Evolutionary conservation across 2,329 filamentous ascomycete species (phyloP).

Genomic region (Xylariaceae sp.): DNA sequence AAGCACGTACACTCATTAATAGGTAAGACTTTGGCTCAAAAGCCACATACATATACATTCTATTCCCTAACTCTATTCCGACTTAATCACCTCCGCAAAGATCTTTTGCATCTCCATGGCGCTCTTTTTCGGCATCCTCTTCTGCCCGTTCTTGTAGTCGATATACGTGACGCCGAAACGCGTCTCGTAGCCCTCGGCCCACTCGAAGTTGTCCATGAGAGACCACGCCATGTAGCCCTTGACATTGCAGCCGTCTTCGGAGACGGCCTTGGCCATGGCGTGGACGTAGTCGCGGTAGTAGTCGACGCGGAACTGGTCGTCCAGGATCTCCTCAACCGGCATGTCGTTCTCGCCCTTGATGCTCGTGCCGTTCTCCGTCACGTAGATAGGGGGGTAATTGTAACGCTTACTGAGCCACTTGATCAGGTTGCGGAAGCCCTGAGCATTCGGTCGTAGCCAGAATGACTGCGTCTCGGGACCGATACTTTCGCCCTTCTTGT

Average conservation of each 20-base stretch:
- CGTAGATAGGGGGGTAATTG: slow-evolving; percentile 69
- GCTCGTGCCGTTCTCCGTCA: slow-evolving; percentile 84
- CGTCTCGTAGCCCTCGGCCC: slow-evolving; percentile 87
- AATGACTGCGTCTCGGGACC: slow-evolving; percentile 76
- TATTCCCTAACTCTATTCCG: slow-evolving; percentile 35
- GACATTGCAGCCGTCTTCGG: slow-evolving; percentile 70
- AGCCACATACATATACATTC: no score
- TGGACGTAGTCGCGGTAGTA: slow-evolving; percentile 75
- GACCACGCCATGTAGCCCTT: slow-evolving; percentile 81
- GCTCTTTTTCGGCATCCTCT: slow-evolving; percentile 78
- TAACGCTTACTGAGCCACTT: slow-evolving; percentile 75
- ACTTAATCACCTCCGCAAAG: slow-evolving; percentile 65
- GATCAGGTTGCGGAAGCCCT: slow-evolving; percentile 71
- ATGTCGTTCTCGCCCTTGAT: slow-evolving; percentile 78
- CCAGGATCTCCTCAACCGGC: slow-evolving; percentile 60
- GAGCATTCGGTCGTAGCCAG: slow-evolving; percentile 72
- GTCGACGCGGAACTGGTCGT: slow-evolving; percentile 74
- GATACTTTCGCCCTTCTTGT: slow-evolving; percentile 67
- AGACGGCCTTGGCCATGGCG: slow-evolving; percentile 67
- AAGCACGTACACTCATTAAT: no score
- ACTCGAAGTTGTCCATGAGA: slow-evolving; percentile 86
- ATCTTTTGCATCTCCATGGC: slow-evolving; percentile 64
- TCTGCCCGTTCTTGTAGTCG: slow-evolving; percentile 75
- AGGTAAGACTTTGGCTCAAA: no score
- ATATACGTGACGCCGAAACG: slow-evolving; percentile 80